Conservation (phyloP, 2,329 filamentous ascomycete species). For the Ophioceras dolichostomum region DNA sequence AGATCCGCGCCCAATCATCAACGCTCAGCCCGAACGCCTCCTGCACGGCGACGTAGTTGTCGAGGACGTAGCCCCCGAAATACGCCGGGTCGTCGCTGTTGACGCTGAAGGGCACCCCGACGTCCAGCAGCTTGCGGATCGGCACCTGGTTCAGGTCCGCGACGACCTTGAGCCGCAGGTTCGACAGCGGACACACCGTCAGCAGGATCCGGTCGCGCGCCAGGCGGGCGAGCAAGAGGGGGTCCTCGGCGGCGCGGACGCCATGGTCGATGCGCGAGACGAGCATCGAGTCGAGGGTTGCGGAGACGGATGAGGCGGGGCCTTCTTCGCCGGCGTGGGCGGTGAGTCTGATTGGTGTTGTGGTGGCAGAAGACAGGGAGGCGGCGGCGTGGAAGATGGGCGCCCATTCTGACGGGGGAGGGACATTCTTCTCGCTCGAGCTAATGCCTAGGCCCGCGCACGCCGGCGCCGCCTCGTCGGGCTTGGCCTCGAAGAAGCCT, state of each 20-base stretch:
- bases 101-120: conserved; percentile 55
- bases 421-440: conserved; percentile 21
- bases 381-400: conserved; percentile 46
- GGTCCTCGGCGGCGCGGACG: conserved; percentile 50
- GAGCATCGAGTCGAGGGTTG: conserved; percentile 48
- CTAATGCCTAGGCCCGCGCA: conserved; percentile 16
- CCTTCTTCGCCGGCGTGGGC: conserved; percentile 70
- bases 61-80: conserved; percentile 63
- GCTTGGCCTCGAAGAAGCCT: conserved; percentile 31
- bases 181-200: conserved; percentile 63
- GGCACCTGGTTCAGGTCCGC: conserved; percentile 41
- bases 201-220: conserved; percentile 46
- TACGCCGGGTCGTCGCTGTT: conserved; percentile 68
- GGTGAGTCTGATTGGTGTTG: conserved; percentile 46
- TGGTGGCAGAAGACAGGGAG: conserved; percentile 9
- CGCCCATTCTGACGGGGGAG: conserved; percentile 39
- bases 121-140: conserved; percentile 48
- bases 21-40: conserved; percentile 52
- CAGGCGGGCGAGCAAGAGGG: conserved; percentile 43
- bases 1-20: conserved; percentile 56
- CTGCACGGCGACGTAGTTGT: conserved; percentile 67
- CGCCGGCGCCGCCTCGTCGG: background rate
- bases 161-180: conserved; percentile 51
- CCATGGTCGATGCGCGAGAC: conserved; percentile 65
- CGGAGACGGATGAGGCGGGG: conserved; percentile 50